Evolutionary conservation across 2,329 filamentous ascomycete genomes (phyloP), one percentile per base, ranked within the genome.

Genomic region (Phaeosphaeria sp.): DNA sequence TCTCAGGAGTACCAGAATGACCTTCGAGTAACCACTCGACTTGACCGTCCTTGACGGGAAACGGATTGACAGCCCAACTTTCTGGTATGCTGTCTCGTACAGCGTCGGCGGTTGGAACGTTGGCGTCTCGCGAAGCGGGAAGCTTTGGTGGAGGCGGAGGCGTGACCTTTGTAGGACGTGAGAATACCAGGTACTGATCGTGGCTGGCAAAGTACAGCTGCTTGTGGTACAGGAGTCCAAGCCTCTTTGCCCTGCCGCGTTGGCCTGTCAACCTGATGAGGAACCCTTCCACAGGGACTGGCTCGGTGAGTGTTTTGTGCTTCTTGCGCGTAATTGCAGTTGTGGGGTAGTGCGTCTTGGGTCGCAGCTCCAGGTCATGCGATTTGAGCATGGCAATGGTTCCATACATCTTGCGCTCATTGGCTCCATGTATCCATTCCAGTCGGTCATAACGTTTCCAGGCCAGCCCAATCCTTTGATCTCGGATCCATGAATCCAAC

Each of bases 391-490:
- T 89, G 30, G 86, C 88, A 61, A 90, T 86, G 0, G 87, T 85
- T 36, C 88, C 88, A 61, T 89, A 89, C 87, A 90, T 90, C 59
- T 85, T 86, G 63, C 86, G 82, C 69, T 90, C 88, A 52, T 89
- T 87, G 11, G 80, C 79, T 17, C 88, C 88, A 71, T 88, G 83
- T 4, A 90, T 80, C 88, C 88, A 90, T 74, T 90, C 88, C 17
- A 90, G 77, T 22, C 88, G 82, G 66, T 90, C 88, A 67, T 90
- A 90, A 46, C 88, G 81, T 73, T 87, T 88, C 88, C 88, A 90
- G 3, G 86, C 87, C 48, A 90, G 80, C 2, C 88, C 88, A 70
- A 90, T 86, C 24, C 83, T 83, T 57, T 86, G 82, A 21, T 82
- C 77, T 50, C 81, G 81, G 3, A 81, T 79, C 88, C 88, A 90